Base-by-base conservation (phyloP, 208 protist species). In the Leishmania major region DNA sequence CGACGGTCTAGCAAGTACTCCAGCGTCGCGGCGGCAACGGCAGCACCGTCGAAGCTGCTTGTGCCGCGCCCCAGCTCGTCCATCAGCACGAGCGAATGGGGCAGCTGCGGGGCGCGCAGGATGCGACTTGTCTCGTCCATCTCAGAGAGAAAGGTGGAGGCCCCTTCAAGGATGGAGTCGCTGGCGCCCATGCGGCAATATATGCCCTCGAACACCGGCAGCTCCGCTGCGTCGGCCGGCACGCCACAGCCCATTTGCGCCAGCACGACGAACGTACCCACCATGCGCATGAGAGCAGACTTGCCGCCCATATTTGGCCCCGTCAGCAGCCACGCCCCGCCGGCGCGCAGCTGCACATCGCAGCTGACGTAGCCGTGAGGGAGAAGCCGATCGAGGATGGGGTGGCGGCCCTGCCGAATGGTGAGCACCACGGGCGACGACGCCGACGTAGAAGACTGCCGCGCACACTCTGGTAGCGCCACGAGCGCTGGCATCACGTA, bases 41-140 rank as follows among this genome's bases (percentile, higher is more conserved):
- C 92, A 7, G 98, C 84, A 8, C 99, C 99, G 81, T 99, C 99
- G 51, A 94, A 93, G 60, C 95, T 99, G 66, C 92, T 94, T 45
- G 99, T 99, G 37, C 99, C 99, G 40, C 98, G 84, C 17, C 98
- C 99, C 1, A 99, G 81, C 79, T 99, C 98, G 85, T 99, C 98
- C 84, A 99, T 94, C 72, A 99, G 87, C 17, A 99, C 97, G 11
- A 99, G 89, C 3, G 97, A 95, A 25, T 75, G 78, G 7, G 80
- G 31, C 0, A 99, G 98, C 3, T 82, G 79, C 13, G 87, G 79
- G 8, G 96, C 71, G 45, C 83, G 85, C 19, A 99, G 75, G 81
- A 99, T 99, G 11, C 90, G 89, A 47, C 96, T 91, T 5, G 98
- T 99, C 87, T 99, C 99, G 11, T 92, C 77, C 97, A 99, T 99